phyloP scores from a whole-genome alignment of 1,139 yeast genomes.

The Insectozyma bohioensis region DNA sequence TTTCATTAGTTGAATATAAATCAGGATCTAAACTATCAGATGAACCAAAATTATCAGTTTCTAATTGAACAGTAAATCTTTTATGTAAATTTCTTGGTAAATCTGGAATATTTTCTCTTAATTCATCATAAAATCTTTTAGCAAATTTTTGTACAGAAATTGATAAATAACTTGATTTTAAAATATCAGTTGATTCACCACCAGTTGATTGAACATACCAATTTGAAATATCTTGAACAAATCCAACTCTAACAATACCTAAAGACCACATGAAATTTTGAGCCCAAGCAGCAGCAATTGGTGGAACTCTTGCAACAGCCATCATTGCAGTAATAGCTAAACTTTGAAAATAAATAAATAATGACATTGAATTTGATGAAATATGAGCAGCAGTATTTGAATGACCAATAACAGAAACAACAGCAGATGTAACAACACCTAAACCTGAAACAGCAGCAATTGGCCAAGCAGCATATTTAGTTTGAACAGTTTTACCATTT shows the following conservation, averaged over 20 bases:
- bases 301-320: constrained; percentile 92
- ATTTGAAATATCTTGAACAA: constrained; percentile 82
- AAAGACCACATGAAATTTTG: constrained; percentile 96
- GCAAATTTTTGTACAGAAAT: constrained; percentile 65
- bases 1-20: constrained; percentile 74
- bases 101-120: neutral
- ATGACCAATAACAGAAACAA: constrained; percentile 84
- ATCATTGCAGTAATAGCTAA: constrained; percentile 93
- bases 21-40: constrained; percentile 49
- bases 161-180: constrained; percentile 56
- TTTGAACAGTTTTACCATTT: constrained; percentile 93
- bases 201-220: constrained; percentile 99
- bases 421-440: constrained; percentile 85
- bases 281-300: constrained; percentile 98
- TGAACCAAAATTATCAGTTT: constrained; percentile 41
- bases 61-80: constrained; percentile 25
- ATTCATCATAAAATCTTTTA: constrained; percentile 5
- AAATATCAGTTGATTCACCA: constrained; percentile 76
- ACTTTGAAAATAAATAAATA: constrained; percentile 91
- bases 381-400: constrained; percentile 94
- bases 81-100: constrained; percentile 4
- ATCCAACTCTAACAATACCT: constrained; percentile 79
- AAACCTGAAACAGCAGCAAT: constrained; percentile 89
- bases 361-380: constrained; percentile 90
- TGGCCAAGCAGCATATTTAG: constrained; percentile 95